These are phyloP conservation scores for Coemansia sp. DNA, from an alignment of 192 early-diverging fungal species.

Conservation along the genomic window DNA sequence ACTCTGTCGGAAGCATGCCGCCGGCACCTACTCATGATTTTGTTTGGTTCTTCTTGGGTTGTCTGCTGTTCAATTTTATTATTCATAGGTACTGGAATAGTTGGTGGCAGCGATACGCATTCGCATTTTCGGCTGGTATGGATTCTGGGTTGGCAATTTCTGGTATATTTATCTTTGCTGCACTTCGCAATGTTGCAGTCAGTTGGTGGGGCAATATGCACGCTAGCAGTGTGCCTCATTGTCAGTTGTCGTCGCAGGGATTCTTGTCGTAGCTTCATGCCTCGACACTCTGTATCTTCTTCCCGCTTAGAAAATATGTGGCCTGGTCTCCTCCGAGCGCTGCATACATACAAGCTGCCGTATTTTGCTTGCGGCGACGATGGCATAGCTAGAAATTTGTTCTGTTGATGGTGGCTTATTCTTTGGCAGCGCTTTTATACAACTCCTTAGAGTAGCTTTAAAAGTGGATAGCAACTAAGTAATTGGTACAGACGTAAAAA, in stretches of 20 bases:
- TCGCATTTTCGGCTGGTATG: conserved; percentile 51
- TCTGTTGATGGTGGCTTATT: not conserved
- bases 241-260: not conserved
- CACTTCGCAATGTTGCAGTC: not conserved
- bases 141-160: conserved; percentile 51
- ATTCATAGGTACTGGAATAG: conserved; percentile 61
- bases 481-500: not conserved
- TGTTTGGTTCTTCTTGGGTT: too few relatives aligned
- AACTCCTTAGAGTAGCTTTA: not conserved
- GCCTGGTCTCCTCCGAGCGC: too few relatives aligned
- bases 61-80: conserved; percentile 60
- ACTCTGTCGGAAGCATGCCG: conserved; percentile 60
- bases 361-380: too few relatives aligned
- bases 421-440: not conserved
- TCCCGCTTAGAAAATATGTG: too few relatives aligned
- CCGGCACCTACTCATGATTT: conserved; percentile 55
- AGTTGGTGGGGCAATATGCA: not conserved
- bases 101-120: conserved; percentile 67
- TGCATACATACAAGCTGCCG: too few relatives aligned
- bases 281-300: too few relatives aligned
- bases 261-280: not conserved
- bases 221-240: not conserved
- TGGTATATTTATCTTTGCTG: conserved; percentile 19
- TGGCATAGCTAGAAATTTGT: not conserved
- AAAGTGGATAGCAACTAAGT: not conserved